Conservation (phyloP, 2,329 filamentous ascomycete species). For the Fusarium subtropicale region DNA sequence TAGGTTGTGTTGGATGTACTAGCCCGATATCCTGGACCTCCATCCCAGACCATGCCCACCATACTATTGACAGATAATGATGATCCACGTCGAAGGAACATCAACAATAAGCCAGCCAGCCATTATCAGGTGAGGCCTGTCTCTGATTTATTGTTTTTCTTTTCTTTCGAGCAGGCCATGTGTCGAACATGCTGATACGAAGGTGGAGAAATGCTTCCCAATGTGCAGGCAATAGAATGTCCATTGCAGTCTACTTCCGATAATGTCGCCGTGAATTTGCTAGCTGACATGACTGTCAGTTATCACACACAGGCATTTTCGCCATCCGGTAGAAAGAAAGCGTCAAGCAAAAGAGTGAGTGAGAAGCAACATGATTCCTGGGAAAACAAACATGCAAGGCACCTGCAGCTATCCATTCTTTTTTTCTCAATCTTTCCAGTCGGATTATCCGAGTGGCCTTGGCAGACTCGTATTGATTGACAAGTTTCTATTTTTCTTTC, state of each 20-base stretch:
- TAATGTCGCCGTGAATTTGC: not conserved
- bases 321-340: not conserved
- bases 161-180: not conserved
- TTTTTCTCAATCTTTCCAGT: conserved; percentile 13
- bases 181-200: not conserved
- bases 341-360: not conserved
- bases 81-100: conserved; percentile 14
- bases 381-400: not conserved
- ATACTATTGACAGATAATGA: conserved; percentile 1
- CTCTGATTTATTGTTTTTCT: conserved; percentile 26
- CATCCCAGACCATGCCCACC: conserved; percentile 11
- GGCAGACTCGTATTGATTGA: conserved; percentile 42
- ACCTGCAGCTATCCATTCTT: conserved; percentile 9
- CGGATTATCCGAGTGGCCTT: conserved; percentile 18
- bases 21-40: conserved; percentile 8
- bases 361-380: not conserved
- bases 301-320: too few relatives aligned
- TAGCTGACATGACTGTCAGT: not conserved
- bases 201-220: not conserved
- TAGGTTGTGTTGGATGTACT: conserved; percentile 19
- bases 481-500: conserved; percentile 8
- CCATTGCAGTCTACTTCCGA: not conserved
- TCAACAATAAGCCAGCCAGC: conserved; percentile 8
- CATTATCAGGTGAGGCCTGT: conserved; percentile 22
- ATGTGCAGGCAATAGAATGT: not conserved